These are phyloP conservation scores for Pelargonium australe DNA, from an alignment of 441 rosid species.

Conservation along the genomic window DNA sequence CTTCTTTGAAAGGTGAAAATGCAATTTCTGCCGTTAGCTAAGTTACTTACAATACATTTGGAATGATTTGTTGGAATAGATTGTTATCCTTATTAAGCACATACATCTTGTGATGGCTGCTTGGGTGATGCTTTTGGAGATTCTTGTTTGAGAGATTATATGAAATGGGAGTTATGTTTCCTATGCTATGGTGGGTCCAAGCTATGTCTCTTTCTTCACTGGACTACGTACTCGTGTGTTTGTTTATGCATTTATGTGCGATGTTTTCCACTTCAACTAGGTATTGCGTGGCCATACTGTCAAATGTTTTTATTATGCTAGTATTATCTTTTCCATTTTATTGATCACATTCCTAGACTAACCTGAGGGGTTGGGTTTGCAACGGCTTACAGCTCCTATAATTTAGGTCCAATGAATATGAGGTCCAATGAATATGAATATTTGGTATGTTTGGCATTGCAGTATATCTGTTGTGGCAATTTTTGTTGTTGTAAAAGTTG, in stretches of 20 bases:
- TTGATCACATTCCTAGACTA: not conserved
- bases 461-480: not conserved
- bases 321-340: not conserved
- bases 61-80: not conserved
- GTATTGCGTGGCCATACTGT: not conserved
- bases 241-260: not conserved
- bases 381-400: not conserved
- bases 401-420: not conserved
- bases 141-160: conserved; percentile 1
- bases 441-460: not conserved
- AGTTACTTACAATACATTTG: not conserved
- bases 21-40: not conserved
- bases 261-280: not conserved
- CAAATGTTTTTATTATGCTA: not conserved
- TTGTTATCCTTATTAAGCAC: not conserved
- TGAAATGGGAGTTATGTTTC: not conserved
- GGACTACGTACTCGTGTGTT: not conserved
- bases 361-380: not conserved
- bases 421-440: not conserved
- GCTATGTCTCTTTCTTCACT: not conserved
- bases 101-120: not conserved
- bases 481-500: not conserved
- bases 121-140: not conserved
- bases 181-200: not conserved
- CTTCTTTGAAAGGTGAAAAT: not conserved